Evolutionary conservation across 768 basidiomycete species (phyloP), one percentile per base, ranked within the genome.

Genomic region (Pholiota molesta): DNA sequence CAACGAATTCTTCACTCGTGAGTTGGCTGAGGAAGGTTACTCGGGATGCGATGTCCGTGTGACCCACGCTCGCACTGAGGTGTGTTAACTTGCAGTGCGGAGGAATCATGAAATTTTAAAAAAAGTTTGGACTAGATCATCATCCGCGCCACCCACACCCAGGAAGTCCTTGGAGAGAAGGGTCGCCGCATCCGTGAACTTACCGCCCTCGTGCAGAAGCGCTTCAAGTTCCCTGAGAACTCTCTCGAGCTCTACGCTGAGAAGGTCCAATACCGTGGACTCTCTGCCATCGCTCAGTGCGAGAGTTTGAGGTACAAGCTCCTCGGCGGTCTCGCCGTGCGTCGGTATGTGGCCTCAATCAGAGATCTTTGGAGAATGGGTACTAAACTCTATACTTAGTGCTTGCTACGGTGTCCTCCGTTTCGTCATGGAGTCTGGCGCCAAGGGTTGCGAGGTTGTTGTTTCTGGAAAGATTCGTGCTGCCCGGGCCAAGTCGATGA

Each of bases 1-100:
- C 77, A 94, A 94, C 75, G 97, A 99, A 80, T 99, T 99, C 86
- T 97, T 99, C 79, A 94, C 89, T 62, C 90, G 95, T 69, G 97
- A 99, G 80, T 92, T 99, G 71, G 93, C 97, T 58, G 96, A 96
- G 80, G 97, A 99, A 80, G 97, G 97, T 70, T 99, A 99, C 87
- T 99, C 97, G 80, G 97, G 97, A 59, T 99, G 97, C 78, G 97
- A 99, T 80, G 97, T 99, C 77, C 95, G 97, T 73, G 96, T 98
- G 65, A 98, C 97, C 68, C 97, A 99, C 77, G 96, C 97, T 65
- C 92, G 97, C 73, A 99, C 97, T 70, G 97, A 99, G 84, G 93
- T 94, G 74, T 61, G 59, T 64, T 16, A 49, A 53, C 28, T 21
- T 49, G 37, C 52, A 21, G 37, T 57, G 31, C 57, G 42, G 6